Percentiles rank a stretch among this genome's conserved stretches.
phyloP scores from a whole-genome alignment of 2,329 filamentous ascomycete genomes.

The Aureobasidium sp. region DNA sequence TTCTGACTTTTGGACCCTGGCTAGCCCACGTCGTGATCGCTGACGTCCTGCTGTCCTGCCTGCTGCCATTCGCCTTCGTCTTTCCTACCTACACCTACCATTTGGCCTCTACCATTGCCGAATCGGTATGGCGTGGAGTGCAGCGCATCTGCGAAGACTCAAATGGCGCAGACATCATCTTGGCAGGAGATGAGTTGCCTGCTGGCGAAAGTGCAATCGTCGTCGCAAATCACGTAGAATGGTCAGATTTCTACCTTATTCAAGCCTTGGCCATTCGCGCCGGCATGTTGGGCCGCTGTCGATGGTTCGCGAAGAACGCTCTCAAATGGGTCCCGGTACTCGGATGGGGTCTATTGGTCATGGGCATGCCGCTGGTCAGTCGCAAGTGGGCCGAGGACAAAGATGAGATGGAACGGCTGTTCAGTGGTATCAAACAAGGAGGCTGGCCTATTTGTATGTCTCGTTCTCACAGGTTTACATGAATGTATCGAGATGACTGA shows the following conservation, averaged over 20 bases:
- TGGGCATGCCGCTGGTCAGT: conserved; percentile 57
- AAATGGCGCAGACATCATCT: conserved; percentile 47
- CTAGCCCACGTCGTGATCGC: conserved; percentile 42
- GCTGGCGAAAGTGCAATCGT: conserved; percentile 52
- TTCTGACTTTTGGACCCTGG: conserved; percentile 40
- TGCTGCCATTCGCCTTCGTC: conserved; percentile 26
- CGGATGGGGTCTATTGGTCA: conserved; percentile 57
- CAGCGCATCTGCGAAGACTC: conserved; percentile 47
- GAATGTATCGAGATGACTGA: not conserved
- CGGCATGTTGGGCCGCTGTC: conserved; percentile 53
- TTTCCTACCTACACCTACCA: conserved; percentile 45
- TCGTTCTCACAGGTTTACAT: not conserved
- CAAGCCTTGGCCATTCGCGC: conserved; percentile 47
- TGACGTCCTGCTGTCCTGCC: conserved; percentile 37
- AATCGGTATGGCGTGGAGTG: conserved; percentile 49
- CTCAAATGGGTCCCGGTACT: conserved; percentile 52
- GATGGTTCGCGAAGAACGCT: conserved; percentile 56
- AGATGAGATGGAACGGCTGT: conserved; percentile 49
- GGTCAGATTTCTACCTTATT: conserved; percentile 58
- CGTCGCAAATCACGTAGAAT: conserved; percentile 52
- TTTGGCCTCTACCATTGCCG: conserved; percentile 47
- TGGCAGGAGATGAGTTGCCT: conserved; percentile 47
- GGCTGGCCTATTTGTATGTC: conserved; percentile 48
- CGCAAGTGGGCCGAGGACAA: conserved; percentile 52
- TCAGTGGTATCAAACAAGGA: conserved; percentile 42